Percentiles rank a stretch among this genome's conserved stretches.
phyloP scores from a whole-genome alignment of 495 filamentous ascomycete genomes.

The Daldinia bambusicola region DNA sequence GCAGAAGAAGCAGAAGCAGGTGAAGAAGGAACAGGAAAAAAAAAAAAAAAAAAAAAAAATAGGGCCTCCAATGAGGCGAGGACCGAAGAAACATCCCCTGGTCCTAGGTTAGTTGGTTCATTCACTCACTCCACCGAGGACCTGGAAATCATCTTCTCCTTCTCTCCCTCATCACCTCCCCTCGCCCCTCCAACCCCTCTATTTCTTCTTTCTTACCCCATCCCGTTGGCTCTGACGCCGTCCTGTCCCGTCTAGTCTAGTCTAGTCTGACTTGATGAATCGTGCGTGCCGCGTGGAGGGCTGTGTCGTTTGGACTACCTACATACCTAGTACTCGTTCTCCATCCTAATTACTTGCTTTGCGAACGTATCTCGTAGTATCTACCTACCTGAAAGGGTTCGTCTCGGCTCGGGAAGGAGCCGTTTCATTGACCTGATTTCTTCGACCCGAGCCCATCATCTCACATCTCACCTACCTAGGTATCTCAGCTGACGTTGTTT shows the following conservation, averaged over 20 bases:
- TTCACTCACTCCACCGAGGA: not conserved
- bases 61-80: conserved; percentile 24
- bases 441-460: no score
- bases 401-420: conserved; percentile 1
- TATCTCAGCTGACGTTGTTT: not conserved
- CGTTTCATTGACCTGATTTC: conserved; percentile 6
- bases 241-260: no score
- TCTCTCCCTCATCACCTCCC: not conserved
- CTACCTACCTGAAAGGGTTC: not conserved
- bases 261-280: conserved; percentile 24
- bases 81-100: conserved; percentile 9
- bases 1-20: no score
- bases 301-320: conserved; percentile 1
- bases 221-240: conserved; percentile 1
- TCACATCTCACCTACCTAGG: not conserved
- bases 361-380: not conserved
- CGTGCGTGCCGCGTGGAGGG: not conserved
- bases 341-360: no score
- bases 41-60: not conserved
- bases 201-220: not conserved
- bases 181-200: not conserved
- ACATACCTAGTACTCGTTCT: not conserved
- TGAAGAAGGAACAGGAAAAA: no score
- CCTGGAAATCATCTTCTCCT: not conserved
- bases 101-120: not conserved